A percentile compares a stretch with the other conserved stretches of the same genome.
Conservation (phyloP, 2,329 filamentous ascomycete genomes). For the Colletotrichum liriopes region DNA sequence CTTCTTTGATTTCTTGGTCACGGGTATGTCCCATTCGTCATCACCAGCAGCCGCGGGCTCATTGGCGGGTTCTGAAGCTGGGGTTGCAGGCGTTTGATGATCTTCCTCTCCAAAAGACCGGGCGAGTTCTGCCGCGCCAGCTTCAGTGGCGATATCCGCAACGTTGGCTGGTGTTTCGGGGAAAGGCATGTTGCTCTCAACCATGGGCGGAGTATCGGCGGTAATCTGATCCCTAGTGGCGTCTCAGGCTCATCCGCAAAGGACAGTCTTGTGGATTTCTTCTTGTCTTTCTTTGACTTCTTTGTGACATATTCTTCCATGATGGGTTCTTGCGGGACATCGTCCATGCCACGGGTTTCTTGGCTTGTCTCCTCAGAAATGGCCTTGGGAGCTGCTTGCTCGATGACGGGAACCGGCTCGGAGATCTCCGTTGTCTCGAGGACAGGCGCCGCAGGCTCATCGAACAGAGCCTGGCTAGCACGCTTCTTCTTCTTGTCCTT, state of each 20-base stretch:
- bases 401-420: background rate
- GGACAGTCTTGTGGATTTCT: slow-evolving; percentile 46
- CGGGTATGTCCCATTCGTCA: slow-evolving; percentile 34
- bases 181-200: background rate
- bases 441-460: background rate
- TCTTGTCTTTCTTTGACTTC: slow-evolving; percentile 48
- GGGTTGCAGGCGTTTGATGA: background rate
- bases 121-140: background rate
- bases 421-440: background rate
- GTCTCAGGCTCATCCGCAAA: background rate
- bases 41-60: slow-evolving; percentile 20
- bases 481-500: slow-evolving; percentile 49
- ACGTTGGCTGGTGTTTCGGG: background rate
- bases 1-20: slow-evolving; percentile 45
- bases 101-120: slow-evolving; percentile 47
- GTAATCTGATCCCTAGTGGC: slow-evolving; percentile 6
- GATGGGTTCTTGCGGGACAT: background rate
- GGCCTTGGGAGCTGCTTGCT: background rate
- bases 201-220: background rate
- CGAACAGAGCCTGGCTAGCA: slow-evolving; percentile 17
- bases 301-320: slow-evolving; percentile 31
- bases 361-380: background rate
- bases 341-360: background rate
- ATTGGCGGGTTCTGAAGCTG: background rate
- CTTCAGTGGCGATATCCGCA: slow-evolving; percentile 5